phyloP scores from a whole-genome alignment of 306 rosid genomes.

The Vigna reflexopilosa region DNA sequence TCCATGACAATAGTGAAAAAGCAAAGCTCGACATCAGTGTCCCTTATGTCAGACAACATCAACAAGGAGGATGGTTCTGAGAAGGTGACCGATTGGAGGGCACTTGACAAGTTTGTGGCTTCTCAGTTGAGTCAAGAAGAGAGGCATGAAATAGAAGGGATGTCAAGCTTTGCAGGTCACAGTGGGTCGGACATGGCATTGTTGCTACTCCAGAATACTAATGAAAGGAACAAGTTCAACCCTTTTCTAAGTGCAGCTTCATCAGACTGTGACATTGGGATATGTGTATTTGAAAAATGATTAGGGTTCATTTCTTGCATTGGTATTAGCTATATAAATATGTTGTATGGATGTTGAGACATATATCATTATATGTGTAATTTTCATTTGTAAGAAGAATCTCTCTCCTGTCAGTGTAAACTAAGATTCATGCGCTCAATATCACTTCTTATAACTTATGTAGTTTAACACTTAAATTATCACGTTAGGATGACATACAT shows the following conservation, averaged over 20 bases:
- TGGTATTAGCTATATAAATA: slow-evolving; percentile 43
- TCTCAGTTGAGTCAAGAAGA: slow-evolving; percentile 86
- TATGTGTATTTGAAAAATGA: slow-evolving; percentile 84
- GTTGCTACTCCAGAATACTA: slow-evolving; percentile 60
- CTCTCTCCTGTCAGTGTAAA: slow-evolving; percentile 31
- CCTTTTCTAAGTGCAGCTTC: slow-evolving; percentile 64
- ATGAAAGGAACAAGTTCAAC: slow-evolving; percentile 62
- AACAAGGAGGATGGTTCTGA: slow-evolving; percentile 53
- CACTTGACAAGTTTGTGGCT: slow-evolving; percentile 93
- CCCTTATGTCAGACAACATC: slow-evolving; percentile 50
- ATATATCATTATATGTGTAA: slow-evolving; percentile 28
- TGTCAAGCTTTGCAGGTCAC: slow-evolving; percentile 56
- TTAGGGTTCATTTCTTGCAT: slow-evolving; percentile 23
- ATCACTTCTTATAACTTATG: slow-evolving; percentile 27
- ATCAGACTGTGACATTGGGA: slow-evolving; percentile 84
- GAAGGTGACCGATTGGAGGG: slow-evolving; percentile 89
- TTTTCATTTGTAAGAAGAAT: slow-evolving; percentile 53
- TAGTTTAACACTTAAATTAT: slow-evolving; percentile 29
- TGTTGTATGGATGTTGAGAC: slow-evolving; percentile 49
- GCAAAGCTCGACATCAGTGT: slow-evolving; percentile 51
- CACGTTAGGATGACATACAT: neutral
- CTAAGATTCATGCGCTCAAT: slow-evolving; percentile 42
- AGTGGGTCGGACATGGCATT: slow-evolving; percentile 49
- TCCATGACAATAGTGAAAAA: slow-evolving; percentile 69
- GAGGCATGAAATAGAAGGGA: slow-evolving; percentile 54